Evolutionary conservation across 78 protist species (phyloP).

Genomic region (Anaeramoeba flamelloides): DNA sequence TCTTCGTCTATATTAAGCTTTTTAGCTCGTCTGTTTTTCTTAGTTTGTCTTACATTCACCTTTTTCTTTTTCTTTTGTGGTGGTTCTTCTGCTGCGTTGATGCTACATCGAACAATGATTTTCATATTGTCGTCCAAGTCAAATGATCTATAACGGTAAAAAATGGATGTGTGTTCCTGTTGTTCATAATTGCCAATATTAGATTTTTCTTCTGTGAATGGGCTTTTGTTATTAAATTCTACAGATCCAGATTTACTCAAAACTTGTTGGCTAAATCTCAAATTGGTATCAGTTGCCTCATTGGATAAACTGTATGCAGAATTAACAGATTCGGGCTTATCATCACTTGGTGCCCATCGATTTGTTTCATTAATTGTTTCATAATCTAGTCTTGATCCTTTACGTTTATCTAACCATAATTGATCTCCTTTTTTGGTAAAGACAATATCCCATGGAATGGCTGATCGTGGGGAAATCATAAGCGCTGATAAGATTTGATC

Average conservation of each 20-base stretch:
- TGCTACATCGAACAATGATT: conserved; percentile 26
- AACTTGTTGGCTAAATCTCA: conserved; percentile 33
- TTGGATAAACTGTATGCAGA: conserved; percentile 16
- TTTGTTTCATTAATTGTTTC: conserved; percentile 45
- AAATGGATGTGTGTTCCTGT: conserved; percentile 19
- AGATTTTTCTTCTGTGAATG: conserved; percentile 13
- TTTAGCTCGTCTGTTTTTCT: too few species aligned
- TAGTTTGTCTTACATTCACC: too few species aligned
- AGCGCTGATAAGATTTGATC: conserved; percentile 41
- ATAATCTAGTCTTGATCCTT: conserved; percentile 16
- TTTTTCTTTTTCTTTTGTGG: too few species aligned
- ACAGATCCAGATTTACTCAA: too few species aligned
- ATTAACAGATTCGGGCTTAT: conserved; percentile 27
- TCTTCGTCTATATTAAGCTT: too few species aligned
- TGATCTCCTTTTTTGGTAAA: conserved; percentile 31
- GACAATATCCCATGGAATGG: conserved; percentile 57
- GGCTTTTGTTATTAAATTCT: too few species aligned
- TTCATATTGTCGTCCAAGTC: conserved; percentile 42
- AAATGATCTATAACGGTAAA: conserved; percentile 51
- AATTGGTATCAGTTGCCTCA: conserved; percentile 56
- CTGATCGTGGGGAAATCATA: conserved; percentile 42
- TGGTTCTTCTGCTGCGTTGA: too few species aligned
- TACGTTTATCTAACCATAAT: conserved; percentile 55
- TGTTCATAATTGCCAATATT: conserved; percentile 33
- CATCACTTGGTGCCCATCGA: conserved; percentile 25